phyloP scores from a whole-genome alignment of 768 basidiomycete genomes.

The Hygrocybe coccinea region DNA sequence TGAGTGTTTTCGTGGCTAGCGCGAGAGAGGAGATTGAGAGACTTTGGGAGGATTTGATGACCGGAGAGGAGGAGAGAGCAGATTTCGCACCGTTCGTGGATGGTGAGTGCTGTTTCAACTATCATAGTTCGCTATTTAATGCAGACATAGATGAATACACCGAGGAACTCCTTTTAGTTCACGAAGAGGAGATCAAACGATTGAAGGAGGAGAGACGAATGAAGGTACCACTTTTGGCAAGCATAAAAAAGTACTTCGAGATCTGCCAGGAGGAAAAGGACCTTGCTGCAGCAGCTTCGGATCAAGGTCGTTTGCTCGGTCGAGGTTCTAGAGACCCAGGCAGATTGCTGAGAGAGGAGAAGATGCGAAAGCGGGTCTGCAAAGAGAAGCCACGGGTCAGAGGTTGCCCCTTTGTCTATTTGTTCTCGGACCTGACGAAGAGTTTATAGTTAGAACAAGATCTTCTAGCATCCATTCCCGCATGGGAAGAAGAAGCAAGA shows the following conservation, averaged over 20 bases:
- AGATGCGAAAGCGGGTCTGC: constrained; percentile 90
- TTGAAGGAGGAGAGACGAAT: constrained; percentile 78
- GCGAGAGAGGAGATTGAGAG: constrained; percentile 75
- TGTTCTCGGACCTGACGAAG: background rate
- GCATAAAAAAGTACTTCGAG: constrained; percentile 84
- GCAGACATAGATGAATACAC: constrained; percentile 70
- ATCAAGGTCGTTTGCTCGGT: constrained; percentile 77
- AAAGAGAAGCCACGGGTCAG: constrained; percentile 90
- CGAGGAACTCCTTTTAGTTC: constrained; percentile 78
- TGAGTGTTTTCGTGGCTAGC: constrained; percentile 78
- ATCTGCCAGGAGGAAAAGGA: constrained; percentile 89
- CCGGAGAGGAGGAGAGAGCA: constrained; percentile 74
- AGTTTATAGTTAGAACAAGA: constrained; percentile 77
- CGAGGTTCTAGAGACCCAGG: constrained; percentile 81
- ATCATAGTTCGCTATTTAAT: constrained; percentile 1
- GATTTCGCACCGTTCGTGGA: constrained; percentile 81
- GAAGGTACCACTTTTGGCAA: constrained; percentile 70
- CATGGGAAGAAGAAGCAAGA: constrained; percentile 78
- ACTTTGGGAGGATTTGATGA: constrained; percentile 84
- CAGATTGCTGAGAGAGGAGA: constrained; percentile 85
- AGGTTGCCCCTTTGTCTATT: constrained; percentile 10
- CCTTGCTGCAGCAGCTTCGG: constrained; percentile 71
- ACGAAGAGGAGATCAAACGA: constrained; percentile 78
- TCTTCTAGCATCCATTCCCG: constrained; percentile 67
- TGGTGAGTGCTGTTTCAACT: constrained; percentile 43